Evolutionary conservation across 2,329 filamentous ascomycete genomes (phyloP).

Genomic region (Lecanicillium sp.): DNA sequence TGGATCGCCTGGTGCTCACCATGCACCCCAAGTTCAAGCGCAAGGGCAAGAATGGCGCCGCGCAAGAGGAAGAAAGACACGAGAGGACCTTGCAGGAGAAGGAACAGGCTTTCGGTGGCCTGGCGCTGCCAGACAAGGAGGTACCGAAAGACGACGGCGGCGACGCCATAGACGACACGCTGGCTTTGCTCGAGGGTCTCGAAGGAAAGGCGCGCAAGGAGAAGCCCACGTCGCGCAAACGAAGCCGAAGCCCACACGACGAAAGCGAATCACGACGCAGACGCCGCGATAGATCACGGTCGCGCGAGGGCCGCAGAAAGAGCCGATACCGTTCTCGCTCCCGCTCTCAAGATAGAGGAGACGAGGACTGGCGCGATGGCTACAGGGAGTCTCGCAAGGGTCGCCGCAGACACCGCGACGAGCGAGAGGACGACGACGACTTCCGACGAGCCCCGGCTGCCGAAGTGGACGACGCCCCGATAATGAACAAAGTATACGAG

Average conservation of each 20-base stretch:
- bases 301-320: constrained; percentile 31
- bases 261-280: constrained; percentile 36
- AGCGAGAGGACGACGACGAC: constrained; percentile 40
- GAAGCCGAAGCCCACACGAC: constrained; percentile 51
- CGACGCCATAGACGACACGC: constrained; percentile 83
- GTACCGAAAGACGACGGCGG: constrained; percentile 26
- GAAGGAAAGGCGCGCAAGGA: constrained; percentile 57
- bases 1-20: constrained; percentile 79
- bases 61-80: constrained; percentile 31
- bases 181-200: constrained; percentile 82
- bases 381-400: constrained; percentile 22
- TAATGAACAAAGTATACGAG: constrained; percentile 81
- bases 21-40: constrained; percentile 87
- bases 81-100: constrained; percentile 57
- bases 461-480: constrained; percentile 74
- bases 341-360: constrained; percentile 29
- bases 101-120: constrained; percentile 80
- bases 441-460: constrained; percentile 59
- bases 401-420: constrained; percentile 29
- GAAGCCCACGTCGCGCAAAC: constrained; percentile 47
- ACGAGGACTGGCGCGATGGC: constrained; percentile 38
- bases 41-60: constrained; percentile 37
- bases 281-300: constrained; percentile 31
- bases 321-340: constrained; percentile 28
- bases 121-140: constrained; percentile 76